Base-by-base conservation (phyloP, 164 flowering plant genomes). In the Nymphaea colorata region DNA sequence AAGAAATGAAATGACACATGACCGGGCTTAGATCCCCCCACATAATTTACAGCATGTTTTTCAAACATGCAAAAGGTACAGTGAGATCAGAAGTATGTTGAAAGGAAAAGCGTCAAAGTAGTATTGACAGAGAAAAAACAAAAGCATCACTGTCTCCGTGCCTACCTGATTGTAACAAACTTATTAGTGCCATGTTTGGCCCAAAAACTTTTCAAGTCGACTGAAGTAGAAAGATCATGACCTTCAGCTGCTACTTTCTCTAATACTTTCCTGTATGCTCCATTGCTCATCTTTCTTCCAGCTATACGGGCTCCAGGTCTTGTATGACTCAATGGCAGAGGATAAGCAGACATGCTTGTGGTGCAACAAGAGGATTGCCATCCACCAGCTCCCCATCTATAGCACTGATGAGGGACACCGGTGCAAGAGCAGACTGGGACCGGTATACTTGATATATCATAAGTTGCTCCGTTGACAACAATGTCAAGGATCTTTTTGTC, bases 351-450 rank as follows among this genome's bases (percentile, higher is more conserved):
- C 68, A 80, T 10, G 60, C 77, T 76, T 62, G 78, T 78, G n/a
- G 85, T 82, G 79, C 85, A 82, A 69, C 85, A 82, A 6, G 83
- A 73, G 4, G 85, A 82, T 72, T 82, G 85, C 85, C 83, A 82
- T 4, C 85, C 83, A 4, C 85, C 85, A 51, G 71, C 73, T 14
- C 83, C 83, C 83, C 81, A 80, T 60, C 76, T 82, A 75, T 82
- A 82, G 70, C 85, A 82, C 59, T 74, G 80, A 44, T 74, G 70
- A n/a, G 62, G 43, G 42, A 63, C 57, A 7, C 84, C 82, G 0
- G 84, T 81, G 71, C 84, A 81, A 3, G 84, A 75, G 74, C 84
- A 81, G n/a, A 70, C 81, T 3, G 84, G 84, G 4, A 65, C 66
- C 2, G 82, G 78, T 79, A 81, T 77, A 42, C 75, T 77, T 14